Base-by-base conservation (phyloP, 495 filamentous ascomycete genomes). In the Thermochaetoides thermophila region DNA sequence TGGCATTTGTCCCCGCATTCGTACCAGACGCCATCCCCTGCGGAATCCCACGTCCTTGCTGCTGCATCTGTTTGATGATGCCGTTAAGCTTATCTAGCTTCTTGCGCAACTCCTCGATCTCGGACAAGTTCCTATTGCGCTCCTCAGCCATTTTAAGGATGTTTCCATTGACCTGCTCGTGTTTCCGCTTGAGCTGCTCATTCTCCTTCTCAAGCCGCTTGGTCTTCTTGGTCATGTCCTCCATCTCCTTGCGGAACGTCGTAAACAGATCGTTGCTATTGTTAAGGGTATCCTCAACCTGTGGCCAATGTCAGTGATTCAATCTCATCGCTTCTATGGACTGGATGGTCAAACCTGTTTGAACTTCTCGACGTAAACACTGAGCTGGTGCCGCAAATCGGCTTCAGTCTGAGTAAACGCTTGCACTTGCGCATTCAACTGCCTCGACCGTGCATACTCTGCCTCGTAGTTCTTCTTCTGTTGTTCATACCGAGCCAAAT, bases 191-290 rank as follows among this genome's bases (percentile, higher is more conserved):
- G 22, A 92, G 73, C 19, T 73, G 78, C 40, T 85, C 74, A 45
- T 97, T 97, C 49, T 97, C 91, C 53, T 93, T 92, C 53, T 97
- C 89, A 17, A 97, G 66, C 11, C 89, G 78, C 55, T 96, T 95
- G 4, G 89, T 95, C 64, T 96, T 96, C 63, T 95, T 95, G 0
- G 85, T 93, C 91, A 96, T 96, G 51, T 96, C 89, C 59, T 97
- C 89, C 91, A 97, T 96, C 57, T 97, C 89, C 60, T 94, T 96
- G 21, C 89, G 77, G 60, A 97, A 97, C 0, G 89, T 96, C 28
- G 95, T 66, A 55, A 96, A 97, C 31, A 97, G 71, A 53, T 96
- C 89, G 64, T 97, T 97, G 56, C 81, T 91, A 55, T 95, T 96
- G 56, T 97, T 97, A 13, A 97, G 67, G 3, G 89, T 96, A 57